phyloP scores from a whole-genome alignment of 257 asterid genomes.

The Solanum sejunctum region DNA sequence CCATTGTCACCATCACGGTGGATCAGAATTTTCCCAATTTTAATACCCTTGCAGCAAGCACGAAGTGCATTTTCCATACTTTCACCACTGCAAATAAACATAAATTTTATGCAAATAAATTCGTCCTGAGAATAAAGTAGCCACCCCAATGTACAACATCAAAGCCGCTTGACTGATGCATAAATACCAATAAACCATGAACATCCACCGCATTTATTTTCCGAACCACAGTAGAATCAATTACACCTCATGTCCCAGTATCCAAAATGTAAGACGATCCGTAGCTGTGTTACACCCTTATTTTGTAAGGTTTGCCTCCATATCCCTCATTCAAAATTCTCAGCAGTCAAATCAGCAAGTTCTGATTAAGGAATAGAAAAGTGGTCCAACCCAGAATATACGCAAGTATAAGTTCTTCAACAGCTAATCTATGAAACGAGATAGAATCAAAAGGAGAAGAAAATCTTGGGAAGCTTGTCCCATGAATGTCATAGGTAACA shows the following conservation, averaged over 20 bases:
- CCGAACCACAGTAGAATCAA: neutral
- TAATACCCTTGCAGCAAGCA: constrained; percentile 98
- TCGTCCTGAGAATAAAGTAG: neutral
- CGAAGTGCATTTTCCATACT: constrained; percentile 99
- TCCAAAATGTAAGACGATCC: neutral
- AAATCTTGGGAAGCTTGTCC: neutral
- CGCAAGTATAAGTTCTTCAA: neutral
- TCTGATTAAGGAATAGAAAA: neutral
- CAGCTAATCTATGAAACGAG: neutral
- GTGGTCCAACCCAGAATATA: neutral
- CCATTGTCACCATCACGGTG: constrained; percentile 98
- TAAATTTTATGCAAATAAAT: neutral
- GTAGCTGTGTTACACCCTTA: neutral
- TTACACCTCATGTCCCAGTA: neutral
- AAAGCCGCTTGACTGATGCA: neutral
- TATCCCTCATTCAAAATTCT: neutral
- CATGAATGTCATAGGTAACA: neutral
- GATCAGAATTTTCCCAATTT: constrained; percentile 91
- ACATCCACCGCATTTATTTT: neutral
- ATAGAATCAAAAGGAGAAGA: neutral
- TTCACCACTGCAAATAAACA: constrained; percentile 63
- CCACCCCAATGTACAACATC: neutral
- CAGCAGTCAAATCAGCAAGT: neutral
- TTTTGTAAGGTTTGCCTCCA: neutral
- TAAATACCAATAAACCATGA: neutral